Conservation (phyloP, 78 protist species). For the Dictyostelium capitatum region DNA sequence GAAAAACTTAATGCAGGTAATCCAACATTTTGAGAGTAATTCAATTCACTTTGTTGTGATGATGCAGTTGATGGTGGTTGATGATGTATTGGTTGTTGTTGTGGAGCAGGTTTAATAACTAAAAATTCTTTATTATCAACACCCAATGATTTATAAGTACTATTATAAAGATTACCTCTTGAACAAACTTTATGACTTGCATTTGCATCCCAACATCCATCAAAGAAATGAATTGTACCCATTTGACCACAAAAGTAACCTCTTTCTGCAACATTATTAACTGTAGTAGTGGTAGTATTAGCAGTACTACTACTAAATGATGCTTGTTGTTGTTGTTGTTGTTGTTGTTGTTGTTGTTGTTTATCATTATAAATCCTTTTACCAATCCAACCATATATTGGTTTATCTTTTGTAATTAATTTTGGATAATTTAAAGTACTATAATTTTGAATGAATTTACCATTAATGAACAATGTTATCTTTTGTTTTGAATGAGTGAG, state of each 20-base stretch:
- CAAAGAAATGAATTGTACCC: slow-evolving; percentile 80
- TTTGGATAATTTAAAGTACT: slow-evolving; percentile 65
- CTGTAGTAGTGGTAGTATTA: neutral
- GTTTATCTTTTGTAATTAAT: slow-evolving; percentile 71
- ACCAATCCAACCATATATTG: slow-evolving; percentile 75
- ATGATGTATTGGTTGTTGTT: neutral
- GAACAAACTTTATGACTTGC: slow-evolving; percentile 64
- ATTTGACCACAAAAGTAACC: slow-evolving; percentile 77
- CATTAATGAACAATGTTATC: slow-evolving; percentile 38
- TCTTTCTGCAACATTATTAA: slow-evolving; percentile 1
- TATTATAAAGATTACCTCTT: slow-evolving; percentile 75
- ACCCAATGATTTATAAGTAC: slow-evolving; percentile 61
- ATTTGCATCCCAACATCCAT: slow-evolving; percentile 77
- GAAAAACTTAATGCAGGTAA: slow-evolving; percentile 12
- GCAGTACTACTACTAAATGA: too few relatives aligned
- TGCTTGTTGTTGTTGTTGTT: neutral
- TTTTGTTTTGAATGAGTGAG: slow-evolving; percentile 57
- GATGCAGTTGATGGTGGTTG: neutral
- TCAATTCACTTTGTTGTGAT: neutral
- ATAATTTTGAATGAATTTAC: slow-evolving; percentile 68
- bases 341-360: neutral
- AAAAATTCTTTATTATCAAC: slow-evolving; percentile 70
- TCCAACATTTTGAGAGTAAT: neutral
- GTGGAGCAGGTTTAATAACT: slow-evolving; percentile 60
- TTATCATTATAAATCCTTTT: slow-evolving; percentile 30